Conservation (phyloP, 2,329 filamentous ascomycete genomes). For the Diaporthe eres region DNA sequence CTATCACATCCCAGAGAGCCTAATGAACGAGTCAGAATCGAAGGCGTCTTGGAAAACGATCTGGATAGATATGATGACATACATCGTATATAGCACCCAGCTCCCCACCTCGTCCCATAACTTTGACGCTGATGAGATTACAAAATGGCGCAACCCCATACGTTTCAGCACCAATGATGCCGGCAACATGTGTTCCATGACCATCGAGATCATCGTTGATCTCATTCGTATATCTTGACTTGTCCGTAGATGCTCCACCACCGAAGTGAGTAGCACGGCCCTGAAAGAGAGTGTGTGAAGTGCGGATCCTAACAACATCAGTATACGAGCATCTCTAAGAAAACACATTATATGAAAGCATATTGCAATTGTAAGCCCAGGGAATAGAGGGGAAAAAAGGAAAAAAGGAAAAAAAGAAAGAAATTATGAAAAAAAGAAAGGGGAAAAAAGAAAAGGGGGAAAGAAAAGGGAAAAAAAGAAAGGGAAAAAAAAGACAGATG, state of each 20-base stretch:
- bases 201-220: neutral
- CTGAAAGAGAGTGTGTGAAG: neutral
- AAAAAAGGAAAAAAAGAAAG: neutral
- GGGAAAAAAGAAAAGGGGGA: too few species aligned
- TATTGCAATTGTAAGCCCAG: too few species aligned
- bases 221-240: neutral
- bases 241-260: neutral
- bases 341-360: too few species aligned
- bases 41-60: neutral
- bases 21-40: neutral
- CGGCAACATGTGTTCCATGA: conserved; percentile 7
- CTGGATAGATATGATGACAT: neutral
- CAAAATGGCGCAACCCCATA: neutral
- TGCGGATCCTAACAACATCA: neutral
- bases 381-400: neutral
- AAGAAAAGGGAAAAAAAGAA: too few species aligned
- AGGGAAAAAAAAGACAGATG: neutral
- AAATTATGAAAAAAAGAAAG: neutral
- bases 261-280: neutral
- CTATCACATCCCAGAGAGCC: neutral
- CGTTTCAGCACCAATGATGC: neutral
- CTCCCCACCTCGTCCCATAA: neutral
- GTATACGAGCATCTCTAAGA: too few species aligned
- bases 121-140: conserved; percentile 11
- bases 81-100: neutral